Percentiles rank a stretch among this genome's conserved stretches.
phyloP scores from a whole-genome alignment of 495 filamentous ascomycete species.

The Annulohypoxylon bovei region DNA sequence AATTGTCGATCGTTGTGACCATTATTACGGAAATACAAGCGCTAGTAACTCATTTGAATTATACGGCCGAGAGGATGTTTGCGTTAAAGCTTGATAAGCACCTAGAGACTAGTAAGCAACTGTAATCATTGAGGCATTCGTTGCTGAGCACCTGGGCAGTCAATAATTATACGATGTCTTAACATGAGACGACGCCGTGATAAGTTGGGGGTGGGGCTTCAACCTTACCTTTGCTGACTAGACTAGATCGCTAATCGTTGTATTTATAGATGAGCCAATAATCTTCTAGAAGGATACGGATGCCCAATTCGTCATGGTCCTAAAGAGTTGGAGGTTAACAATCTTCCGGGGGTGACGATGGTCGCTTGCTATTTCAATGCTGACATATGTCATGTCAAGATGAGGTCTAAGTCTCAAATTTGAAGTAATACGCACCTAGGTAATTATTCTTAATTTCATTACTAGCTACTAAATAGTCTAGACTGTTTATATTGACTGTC shows the following conservation, averaged over 20 bases:
- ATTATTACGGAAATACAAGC: background rate
- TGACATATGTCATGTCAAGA: background rate
- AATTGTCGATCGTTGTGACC: background rate
- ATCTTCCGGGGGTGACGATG: too few relatives aligned
- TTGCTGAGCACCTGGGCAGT: background rate
- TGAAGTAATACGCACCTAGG: background rate
- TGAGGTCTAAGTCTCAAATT: background rate
- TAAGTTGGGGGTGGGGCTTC: background rate
- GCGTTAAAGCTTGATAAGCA: background rate
- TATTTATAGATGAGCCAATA: constrained; percentile 2
- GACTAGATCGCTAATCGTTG: background rate
- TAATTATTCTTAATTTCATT: background rate
- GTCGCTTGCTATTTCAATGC: too few relatives aligned
- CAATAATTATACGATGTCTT: too few relatives aligned
- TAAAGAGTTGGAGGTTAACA: background rate
- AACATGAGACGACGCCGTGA: background rate
- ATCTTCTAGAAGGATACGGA: too few relatives aligned
- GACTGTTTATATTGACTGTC: background rate
- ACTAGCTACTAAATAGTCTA: background rate
- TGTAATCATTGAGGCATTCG: background rate
- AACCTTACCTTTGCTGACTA: background rate
- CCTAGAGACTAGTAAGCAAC: background rate
- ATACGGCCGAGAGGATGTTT: background rate
- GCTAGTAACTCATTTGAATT: background rate
- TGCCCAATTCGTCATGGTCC: background rate